Evolutionary conservation across 1,284 basidiomycete genomes (phyloP), one percentile per base, ranked within the genome.

Genomic region (Melampsora occidentalis): DNA sequence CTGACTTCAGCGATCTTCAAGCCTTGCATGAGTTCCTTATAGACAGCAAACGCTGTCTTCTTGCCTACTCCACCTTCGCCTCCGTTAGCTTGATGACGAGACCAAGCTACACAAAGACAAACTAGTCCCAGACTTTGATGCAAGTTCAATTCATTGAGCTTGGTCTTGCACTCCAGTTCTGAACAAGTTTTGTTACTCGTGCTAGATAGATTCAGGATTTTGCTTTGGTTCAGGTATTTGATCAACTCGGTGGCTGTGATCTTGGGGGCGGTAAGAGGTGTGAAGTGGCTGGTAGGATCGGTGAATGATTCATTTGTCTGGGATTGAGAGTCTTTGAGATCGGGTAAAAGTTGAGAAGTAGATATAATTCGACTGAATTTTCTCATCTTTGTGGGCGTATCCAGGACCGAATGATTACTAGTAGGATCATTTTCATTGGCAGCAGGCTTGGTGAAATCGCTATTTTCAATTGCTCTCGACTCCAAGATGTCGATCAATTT

Each of bases 401-500:
- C 67, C 0, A 76, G 49, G 12, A 76, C 66, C 7, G 72, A 75
- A 35, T 67, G 66, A 14, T 67, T 53, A 61, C 2, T 20, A 14
- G 22, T 49, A 57, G n/a, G n/a, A 22, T 28, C 28, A n/a, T 57
- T 28, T 20, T 22, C n/a, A 2, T n/a, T 57, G 4, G 48, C 48
- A n/a, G 35, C 35, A 28, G 53, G 51, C 7, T 42, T 39, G 16
- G 65, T 53, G 39, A 61, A 67, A 25, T 67, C 22, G 42, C 31
- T 64, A 49, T 57, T 72, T 5, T 63, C 62, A 14, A 72, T 65
- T 5, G 51, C 63, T 25, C 51, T 61, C n/a, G 48, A 65, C 77
- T 84, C 82, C n/a, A 82, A 80, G 51, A 81, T 66, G 69, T 84
- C 83, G 49, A 85, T 80, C 12, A 83, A 81, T 35, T 83, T 79